These are phyloP conservation scores for Apiospora arundinis DNA, from an alignment of 2,329 filamentous ascomycete species.

Conservation along the genomic window DNA sequence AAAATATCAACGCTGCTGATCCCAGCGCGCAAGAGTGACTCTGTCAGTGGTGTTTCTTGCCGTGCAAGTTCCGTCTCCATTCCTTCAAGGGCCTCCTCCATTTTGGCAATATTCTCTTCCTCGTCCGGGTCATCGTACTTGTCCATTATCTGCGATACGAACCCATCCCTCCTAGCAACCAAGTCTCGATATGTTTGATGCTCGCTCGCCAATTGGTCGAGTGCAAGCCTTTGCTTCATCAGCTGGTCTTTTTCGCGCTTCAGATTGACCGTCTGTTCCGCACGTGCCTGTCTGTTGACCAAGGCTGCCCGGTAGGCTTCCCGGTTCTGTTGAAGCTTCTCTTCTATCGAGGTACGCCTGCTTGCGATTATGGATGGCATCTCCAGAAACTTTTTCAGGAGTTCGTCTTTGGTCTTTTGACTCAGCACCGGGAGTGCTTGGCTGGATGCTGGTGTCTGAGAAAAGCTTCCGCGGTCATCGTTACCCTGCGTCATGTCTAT, in stretches of 20 bases:
- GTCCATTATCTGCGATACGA: conserved; percentile 54
- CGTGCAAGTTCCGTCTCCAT: conserved; percentile 45
- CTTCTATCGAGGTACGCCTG: conserved; percentile 47
- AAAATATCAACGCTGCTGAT: conserved; percentile 51
- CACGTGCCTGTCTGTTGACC: conserved; percentile 48
- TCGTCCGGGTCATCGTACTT: conserved; percentile 60
- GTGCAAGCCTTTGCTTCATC: conserved; percentile 50
- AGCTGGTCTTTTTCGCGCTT: conserved; percentile 58
- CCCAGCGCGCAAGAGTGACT: conserved; percentile 50
- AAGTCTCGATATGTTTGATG: conserved; percentile 51
- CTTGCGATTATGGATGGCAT: conserved; percentile 42
- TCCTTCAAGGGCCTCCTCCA: conserved; percentile 53
- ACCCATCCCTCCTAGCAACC: conserved; percentile 49
- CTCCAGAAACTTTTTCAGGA: conserved; percentile 45
- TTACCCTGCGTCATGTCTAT: conserved; percentile 21
- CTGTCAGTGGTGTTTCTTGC: conserved; percentile 50
- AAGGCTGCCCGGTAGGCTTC: conserved; percentile 55
- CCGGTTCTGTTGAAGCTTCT: conserved; percentile 53
- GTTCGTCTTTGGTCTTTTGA: conserved; percentile 39
- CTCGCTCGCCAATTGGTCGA: conserved; percentile 50
- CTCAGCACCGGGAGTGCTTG: conserved; percentile 31
- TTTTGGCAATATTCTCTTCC: conserved; percentile 55
- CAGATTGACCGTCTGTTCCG: conserved; percentile 51
- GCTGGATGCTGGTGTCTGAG: conserved; percentile 26
- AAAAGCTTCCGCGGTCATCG: not conserved